Evolutionary conservation across 805 yeast genomes (phyloP), one percentile per base, ranked within the genome.

Genomic region (Sugiyamaella lignohabitans): DNA sequence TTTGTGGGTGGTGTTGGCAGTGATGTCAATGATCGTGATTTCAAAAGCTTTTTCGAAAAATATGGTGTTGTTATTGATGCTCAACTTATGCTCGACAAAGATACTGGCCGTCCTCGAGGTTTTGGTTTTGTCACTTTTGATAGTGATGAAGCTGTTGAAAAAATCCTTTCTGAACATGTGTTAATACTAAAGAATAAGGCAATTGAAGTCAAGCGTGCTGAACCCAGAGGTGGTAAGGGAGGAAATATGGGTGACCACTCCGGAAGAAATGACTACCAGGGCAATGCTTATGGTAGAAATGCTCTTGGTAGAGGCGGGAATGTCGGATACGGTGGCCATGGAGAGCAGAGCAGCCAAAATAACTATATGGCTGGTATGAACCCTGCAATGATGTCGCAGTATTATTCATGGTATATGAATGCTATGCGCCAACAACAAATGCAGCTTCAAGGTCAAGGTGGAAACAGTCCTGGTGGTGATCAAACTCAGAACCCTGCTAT

Each of bases 1-100:
- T 91, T 91, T 61, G 97, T 91, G 36, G 98, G 98, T 55, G 98
- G 98, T 56, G 84, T 91, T 51, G 89, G 95, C 45, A 86, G 94
- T 18, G 91, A 87, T 61, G 96, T 89, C 44, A 87, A 88, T 53
- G 96, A 94, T 57, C 78, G 78, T 54, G 97, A 89, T 54, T 93
- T 91, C 66, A 83, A 82, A 63, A 81, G 77, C 43, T 88, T 85
- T 65, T 91, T 91, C 61, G 78, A 85, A 47, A 83, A 83, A 66
- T 91, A 82, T 66, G 98, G 97, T 57, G 79, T 80, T 37, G 89
- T 91, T 49, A 84, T 91, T 58, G 98, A 93, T 67, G 95, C 96
- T 43, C 97, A 89, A 68, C 76, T 91, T 56, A 91, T 91, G 98
- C 78, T 91, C 56, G 97, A 91, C 66, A 93, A 91, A 67, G 97